phyloP scores from a whole-genome alignment of 768 basidiomycete genomes.

The Calocybe cyanea region DNA sequence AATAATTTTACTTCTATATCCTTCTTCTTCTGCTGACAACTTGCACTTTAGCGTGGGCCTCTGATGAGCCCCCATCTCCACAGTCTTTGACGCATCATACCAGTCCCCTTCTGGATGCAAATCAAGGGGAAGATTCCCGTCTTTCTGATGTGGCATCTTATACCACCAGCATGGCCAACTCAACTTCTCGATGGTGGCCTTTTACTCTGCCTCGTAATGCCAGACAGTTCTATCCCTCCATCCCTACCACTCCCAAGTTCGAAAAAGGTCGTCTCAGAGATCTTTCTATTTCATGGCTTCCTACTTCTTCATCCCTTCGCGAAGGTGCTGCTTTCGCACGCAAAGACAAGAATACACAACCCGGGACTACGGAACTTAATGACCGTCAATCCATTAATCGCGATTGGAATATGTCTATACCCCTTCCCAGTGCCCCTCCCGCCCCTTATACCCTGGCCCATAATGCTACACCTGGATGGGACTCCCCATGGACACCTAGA shows the following conservation, averaged over 20 bases:
- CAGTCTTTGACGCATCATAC: slow-evolving; percentile 52
- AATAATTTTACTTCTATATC: slow-evolving; percentile 10
- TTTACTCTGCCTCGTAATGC: slow-evolving; percentile 58
- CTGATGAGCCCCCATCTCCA: slow-evolving; percentile 63
- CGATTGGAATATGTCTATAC: slow-evolving; percentile 27
- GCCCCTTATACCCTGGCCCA: slow-evolving; percentile 53
- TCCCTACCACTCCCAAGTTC: slow-evolving; percentile 21
- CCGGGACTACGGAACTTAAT: slow-evolving; percentile 14
- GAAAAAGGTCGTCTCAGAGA: slow-evolving; percentile 38
- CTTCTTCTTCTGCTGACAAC: slow-evolving; percentile 7
- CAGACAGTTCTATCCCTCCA: slow-evolving; percentile 19
- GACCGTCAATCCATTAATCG: slow-evolving; percentile 12
- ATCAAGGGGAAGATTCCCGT: slow-evolving; percentile 33
- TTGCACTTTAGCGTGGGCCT: slow-evolving; percentile 65
- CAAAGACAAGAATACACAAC: slow-evolving; percentile 29
- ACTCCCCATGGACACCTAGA: slow-evolving; percentile 60
- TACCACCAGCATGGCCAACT: slow-evolving; percentile 39
- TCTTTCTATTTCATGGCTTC: slow-evolving; percentile 53
- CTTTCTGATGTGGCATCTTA: slow-evolving; percentile 54
- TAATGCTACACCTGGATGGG: slow-evolving; percentile 60
- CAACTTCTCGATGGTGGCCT: slow-evolving; percentile 67
- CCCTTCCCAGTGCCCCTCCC: slow-evolving; percentile 32
- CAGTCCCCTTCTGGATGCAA: slow-evolving; percentile 21
- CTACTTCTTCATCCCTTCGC: slow-evolving; percentile 36
- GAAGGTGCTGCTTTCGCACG: slow-evolving; percentile 31